Percentiles rank a stretch among this genome's conserved stretches.
phyloP scores from a whole-genome alignment of 2,329 filamentous ascomycete species.

The Aspergillus spinulosporus region DNA sequence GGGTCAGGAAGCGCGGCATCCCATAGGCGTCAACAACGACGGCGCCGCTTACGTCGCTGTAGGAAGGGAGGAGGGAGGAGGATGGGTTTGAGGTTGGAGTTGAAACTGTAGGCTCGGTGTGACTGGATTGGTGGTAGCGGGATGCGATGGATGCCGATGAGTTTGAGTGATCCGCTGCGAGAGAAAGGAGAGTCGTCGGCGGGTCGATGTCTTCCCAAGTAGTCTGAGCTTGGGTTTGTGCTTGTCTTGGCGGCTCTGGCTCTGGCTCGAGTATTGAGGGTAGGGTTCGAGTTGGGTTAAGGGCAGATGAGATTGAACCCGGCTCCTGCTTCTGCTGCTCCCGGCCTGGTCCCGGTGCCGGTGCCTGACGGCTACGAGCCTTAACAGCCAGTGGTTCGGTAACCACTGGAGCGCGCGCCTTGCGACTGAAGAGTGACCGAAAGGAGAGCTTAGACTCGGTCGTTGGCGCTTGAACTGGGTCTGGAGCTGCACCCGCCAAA shows the following conservation, averaged over 20 bases:
- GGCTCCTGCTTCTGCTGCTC: neutral
- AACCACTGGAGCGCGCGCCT: neutral
- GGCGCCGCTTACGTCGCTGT: conserved; percentile 30
- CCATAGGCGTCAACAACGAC: conserved; percentile 29
- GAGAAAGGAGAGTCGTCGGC: neutral
- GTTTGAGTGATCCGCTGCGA: neutral
- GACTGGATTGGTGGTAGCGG: neutral
- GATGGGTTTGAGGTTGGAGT: neutral
- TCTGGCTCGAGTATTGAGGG: neutral
- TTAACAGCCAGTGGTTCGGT: neutral
- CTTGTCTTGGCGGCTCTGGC: neutral
- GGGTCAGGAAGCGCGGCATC: conserved; percentile 27
- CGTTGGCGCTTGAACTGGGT: neutral
- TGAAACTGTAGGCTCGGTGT: neutral
- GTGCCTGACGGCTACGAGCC: neutral
- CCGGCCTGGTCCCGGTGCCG: no score
- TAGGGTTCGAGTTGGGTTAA: neutral
- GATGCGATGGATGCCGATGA: neutral
- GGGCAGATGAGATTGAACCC: neutral
- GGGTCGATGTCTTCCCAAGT: conserved; percentile 12
- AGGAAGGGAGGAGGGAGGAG: conserved; percentile 15
- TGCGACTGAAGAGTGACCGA: neutral
- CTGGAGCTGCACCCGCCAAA: no score
- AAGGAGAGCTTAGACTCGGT: neutral
- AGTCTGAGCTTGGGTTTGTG: neutral